Base-by-base conservation (phyloP, 2,329 filamentous ascomycete genomes). In the Colletotrichum higginsianum region DNA sequence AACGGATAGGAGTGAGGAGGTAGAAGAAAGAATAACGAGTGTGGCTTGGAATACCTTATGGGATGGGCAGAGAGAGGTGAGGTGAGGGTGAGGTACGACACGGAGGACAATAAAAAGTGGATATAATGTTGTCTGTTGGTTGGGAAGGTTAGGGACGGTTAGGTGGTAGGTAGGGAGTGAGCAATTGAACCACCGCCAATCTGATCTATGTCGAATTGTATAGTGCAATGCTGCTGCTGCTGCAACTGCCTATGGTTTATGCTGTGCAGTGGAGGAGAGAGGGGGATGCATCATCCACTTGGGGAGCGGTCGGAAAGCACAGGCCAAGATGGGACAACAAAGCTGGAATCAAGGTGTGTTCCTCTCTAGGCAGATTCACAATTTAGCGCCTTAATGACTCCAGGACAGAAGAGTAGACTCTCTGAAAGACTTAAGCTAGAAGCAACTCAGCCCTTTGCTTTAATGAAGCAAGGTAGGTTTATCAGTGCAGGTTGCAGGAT, bases 81-180 rank as follows among this genome's bases (percentile, higher is more conserved):
- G 62, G 49, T 70, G 23, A 70, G 47, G 62, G 50, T 38, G 35
- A 38, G 35, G 35, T 38, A 61, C 55, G 38, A 58, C 52, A 62
- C 62, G 55, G 62, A 57, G 67, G 56, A 71, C 50, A 52, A 52
- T 61, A 52, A 67, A 61, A 70, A 71, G 44, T 44, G 44, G 67
- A 67, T 62, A 44, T n/a, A 56, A 67, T 21, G 63, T 57, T 44
- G 67, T 67, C 52, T 18, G 49, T 55, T 40, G 9, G 56, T 56
- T 38, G 44, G 35, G 26, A 67, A 53, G 46, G 62, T 66, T 47
- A 61, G 46, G 60, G 16, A 44, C 21, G 55, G 55, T 38, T 18
- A 47, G 44, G 49, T 30, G 23, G 35, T 52, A 42, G 35, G 42
- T 52, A 42, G 35, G 42, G 47, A 62, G 46, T 23, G 44, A 47